phyloP scores from a whole-genome alignment of 1,284 basidiomycete species.

The Microbotryum lychnidis-dioicae region DNA sequence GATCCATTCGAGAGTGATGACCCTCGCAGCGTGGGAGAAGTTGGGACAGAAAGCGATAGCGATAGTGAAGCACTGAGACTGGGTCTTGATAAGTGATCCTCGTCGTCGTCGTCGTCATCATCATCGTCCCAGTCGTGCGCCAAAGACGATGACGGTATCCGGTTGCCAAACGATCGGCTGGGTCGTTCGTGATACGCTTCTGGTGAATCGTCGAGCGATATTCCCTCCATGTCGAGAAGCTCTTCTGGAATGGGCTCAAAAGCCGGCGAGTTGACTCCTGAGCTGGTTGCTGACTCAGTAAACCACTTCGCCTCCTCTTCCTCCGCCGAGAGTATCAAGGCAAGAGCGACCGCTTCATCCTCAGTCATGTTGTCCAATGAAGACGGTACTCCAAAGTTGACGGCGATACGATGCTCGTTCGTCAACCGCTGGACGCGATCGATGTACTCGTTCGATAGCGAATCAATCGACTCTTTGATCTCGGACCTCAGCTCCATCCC shows the following conservation, averaged over 20 bases:
- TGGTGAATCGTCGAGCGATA: conserved; percentile 21
- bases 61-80: background rate
- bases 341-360: conserved; percentile 32
- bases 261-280: background rate
- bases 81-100: background rate
- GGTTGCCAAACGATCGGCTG: background rate
- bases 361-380: conserved; percentile 32
- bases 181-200: background rate
- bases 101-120: conserved; percentile 1
- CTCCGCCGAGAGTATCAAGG: conserved; percentile 32
- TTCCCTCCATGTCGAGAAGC: conserved; percentile 18
- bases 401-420: conserved; percentile 9
- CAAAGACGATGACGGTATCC: background rate
- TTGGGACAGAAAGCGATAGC: conserved; percentile 16
- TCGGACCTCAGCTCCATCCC: no score
- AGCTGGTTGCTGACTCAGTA: background rate
- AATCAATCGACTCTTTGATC: conserved; percentile 21
- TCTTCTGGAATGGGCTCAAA: conserved; percentile 23
- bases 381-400: conserved; percentile 22
- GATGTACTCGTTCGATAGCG: conserved; percentile 24
- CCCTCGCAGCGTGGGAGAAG: conserved; percentile 20
- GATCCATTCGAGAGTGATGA: conserved; percentile 9
- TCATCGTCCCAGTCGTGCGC: background rate
- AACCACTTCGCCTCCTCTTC: conserved; percentile 26
- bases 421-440: conserved; percentile 16